phyloP scores from a whole-genome alignment of 495 filamentous ascomycete species.

The Cercophora samala region DNA sequence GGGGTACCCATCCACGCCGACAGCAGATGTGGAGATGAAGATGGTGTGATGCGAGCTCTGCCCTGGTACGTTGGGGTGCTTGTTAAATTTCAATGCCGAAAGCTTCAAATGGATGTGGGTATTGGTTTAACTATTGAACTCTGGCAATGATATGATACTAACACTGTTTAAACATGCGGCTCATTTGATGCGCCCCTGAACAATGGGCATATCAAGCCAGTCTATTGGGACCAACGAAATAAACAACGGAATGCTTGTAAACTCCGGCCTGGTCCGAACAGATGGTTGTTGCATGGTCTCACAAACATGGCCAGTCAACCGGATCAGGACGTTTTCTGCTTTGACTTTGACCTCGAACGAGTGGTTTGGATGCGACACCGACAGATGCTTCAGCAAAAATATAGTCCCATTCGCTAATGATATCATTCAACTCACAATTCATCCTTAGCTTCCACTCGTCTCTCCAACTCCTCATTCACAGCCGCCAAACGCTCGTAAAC shows the following conservation, averaged over 20 bases:
- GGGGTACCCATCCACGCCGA: neutral
- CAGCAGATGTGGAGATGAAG: neutral
- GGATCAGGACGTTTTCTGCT: too few relatives aligned
- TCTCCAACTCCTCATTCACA: slow-evolving; percentile 43
- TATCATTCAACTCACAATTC: slow-evolving; percentile 32
- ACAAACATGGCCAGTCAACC: too few relatives aligned
- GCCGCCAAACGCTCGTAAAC: slow-evolving; percentile 57
- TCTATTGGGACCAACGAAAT: neutral
- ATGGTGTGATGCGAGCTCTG: neutral
- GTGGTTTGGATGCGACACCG: too few relatives aligned
- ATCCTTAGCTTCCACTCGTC: slow-evolving; percentile 16
- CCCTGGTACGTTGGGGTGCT: neutral
- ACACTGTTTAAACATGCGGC: neutral
- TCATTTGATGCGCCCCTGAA: neutral
- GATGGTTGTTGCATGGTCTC: neutral
- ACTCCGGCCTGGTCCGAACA: neutral
- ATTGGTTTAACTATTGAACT: neutral
- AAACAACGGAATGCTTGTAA: neutral
- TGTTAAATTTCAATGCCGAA: neutral
- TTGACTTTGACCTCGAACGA: too few relatives aligned
- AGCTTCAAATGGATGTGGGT: neutral
- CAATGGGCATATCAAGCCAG: neutral
- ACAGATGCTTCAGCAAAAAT: too few relatives aligned
- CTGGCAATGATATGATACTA: neutral
- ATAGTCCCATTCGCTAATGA: neutral